Evolutionary conservation across 106 monocot genomes (phyloP).

Genomic region (Phalaenopsis aphrodite): DNA sequence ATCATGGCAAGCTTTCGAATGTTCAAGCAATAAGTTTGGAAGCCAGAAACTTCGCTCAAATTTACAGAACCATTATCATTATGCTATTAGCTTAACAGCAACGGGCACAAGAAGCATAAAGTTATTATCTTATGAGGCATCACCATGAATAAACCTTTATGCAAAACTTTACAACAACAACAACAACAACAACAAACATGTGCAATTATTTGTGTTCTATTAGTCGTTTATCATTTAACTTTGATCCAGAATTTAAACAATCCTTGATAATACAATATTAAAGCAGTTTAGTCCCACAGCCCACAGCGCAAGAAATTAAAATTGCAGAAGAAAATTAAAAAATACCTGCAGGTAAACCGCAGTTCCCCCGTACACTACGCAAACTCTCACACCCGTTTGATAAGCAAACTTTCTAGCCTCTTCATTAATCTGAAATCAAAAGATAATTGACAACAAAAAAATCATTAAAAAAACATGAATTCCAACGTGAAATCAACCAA

Average conservation of each 20-base stretch:
- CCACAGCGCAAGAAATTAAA: background rate
- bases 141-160: too few species aligned
- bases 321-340: background rate
- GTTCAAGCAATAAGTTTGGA: too few species aligned
- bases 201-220: background rate
- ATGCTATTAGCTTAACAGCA: too few species aligned
- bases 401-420: slow-evolving; percentile 71
- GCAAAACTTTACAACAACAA: too few species aligned
- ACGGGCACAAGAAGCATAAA: too few species aligned
- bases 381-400: slow-evolving; percentile 70
- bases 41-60: too few species aligned
- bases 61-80: too few species aligned
- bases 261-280: background rate
- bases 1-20: too few species aligned
- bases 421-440: slow-evolving; percentile 49
- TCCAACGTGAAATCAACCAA: background rate
- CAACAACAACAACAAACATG: too few species aligned
- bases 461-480: background rate
- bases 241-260: background rate
- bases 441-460: background rate
- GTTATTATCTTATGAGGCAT: too few species aligned
- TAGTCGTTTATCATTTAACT: background rate
- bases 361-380: slow-evolving; percentile 81
- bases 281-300: background rate
- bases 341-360: slow-evolving; percentile 63